Evolutionary conservation across 352 stramenopile genomes (phyloP), one percentile per base, ranked within the genome.

Genomic region (Phytopythium helicoides): DNA sequence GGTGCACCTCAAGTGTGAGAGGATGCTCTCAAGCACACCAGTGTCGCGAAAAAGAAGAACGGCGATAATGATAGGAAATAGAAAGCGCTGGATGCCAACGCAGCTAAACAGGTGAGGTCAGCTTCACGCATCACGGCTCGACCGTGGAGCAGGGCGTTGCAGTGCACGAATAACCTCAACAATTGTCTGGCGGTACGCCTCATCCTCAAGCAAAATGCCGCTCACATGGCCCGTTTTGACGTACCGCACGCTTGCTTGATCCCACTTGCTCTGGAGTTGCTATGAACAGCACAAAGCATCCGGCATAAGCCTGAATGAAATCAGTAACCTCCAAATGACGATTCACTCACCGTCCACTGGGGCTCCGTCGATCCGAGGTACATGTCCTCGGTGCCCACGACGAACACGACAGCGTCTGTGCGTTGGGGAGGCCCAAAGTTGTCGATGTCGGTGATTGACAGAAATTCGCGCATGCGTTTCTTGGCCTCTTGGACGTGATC

Each of bases 381-480:
- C 60, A 88, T 64, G 48, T 90, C 82, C 54, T 93, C 82, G 11
- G 77, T 89, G 40, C 73, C 82, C 10, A 86, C 75, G 3, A 89
- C 78, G 54, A 92, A 92, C 12, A 89, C 59, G 19, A 89, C 74
- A 5, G 82, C 82, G 52, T 92, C 82, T 5, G 76, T 64, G 16
- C 80, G 77, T 28, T 67, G 64, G 9, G 82, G 82, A 50, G 77
- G 58, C 23, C 76, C 42, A 46, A 92, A 92, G 52, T 92, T 92
- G 56, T 90, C 78, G 47, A 92, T 90, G 46, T 92, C 76, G 4
- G 82, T 90, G 56, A 92, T 85, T 21, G 82, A 89, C 19, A 92
- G 66, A 48, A 92, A 90, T 18, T 76, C 47, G n/a, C 77, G 70
- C 67, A 92, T 81, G 19, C 77, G 76, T 36, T 88, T 87, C 65